These are phyloP conservation scores for Xylaria sp. DNA, from an alignment of 2,329 filamentous ascomycete species.

Conservation along the genomic window DNA sequence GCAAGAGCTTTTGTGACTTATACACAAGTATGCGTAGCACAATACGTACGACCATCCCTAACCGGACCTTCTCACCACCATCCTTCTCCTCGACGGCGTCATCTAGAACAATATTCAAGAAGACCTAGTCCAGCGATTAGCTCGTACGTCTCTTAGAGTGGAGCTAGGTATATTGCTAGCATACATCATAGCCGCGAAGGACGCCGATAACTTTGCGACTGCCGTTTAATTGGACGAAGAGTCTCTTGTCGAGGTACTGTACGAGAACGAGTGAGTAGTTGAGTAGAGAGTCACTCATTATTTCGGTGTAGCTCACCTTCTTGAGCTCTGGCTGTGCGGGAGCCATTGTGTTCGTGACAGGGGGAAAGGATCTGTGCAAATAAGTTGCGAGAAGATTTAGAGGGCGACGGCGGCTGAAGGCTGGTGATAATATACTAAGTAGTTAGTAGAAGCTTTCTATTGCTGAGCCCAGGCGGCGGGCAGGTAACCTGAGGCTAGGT, in stretches of 20 bases:
- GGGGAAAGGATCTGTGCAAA: neutral
- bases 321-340: constrained; percentile 99
- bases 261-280: constrained; percentile 33
- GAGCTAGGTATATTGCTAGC: constrained; percentile 46
- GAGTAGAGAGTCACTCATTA: constrained; percentile 17
- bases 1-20: constrained; percentile 20
- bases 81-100: constrained; percentile 96
- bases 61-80: constrained; percentile 86
- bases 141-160: neutral
- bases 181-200: constrained; percentile 93
- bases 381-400: constrained; percentile 27
- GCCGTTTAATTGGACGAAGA: constrained; percentile 97
- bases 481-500: neutral
- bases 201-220: constrained; percentile 97
- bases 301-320: constrained; percentile 71
- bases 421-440: constrained; percentile 9
- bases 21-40: neutral
- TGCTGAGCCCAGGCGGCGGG: constrained; percentile 16
- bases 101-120: constrained; percentile 97
- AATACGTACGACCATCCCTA: constrained; percentile 90
- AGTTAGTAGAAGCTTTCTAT: constrained; percentile 28
- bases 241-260: constrained; percentile 98
- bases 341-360: constrained; percentile 77
- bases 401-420: constrained; percentile 15
- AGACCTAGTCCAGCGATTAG: constrained; percentile 72